A percentile compares a stretch with the other conserved stretches of the same genome.
phyloP scores from a whole-genome alignment of 164 flowering plant genomes.

The Cinnamomum chago region DNA sequence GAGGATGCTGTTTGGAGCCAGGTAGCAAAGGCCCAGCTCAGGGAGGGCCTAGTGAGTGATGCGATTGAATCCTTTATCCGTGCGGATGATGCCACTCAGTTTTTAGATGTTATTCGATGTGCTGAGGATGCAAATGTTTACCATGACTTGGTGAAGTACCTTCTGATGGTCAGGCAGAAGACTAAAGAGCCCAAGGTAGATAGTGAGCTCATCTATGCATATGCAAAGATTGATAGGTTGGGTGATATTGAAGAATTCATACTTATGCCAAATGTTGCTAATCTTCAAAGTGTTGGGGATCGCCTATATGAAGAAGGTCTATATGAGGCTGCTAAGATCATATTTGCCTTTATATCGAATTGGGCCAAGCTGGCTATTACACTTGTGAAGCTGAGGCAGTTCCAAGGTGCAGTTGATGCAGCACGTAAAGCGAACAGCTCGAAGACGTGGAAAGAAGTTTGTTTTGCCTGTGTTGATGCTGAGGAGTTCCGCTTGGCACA shows the following conservation, averaged over 20 bases:
- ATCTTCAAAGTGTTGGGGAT: constrained; percentile 96
- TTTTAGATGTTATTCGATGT: constrained; percentile 86
- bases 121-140: constrained; percentile 85
- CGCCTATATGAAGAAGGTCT: constrained; percentile 86
- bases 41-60: constrained; percentile 93
- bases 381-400: constrained; percentile 82
- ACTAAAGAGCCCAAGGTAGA: constrained; percentile 96
- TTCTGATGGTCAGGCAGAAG: constrained; percentile 96
- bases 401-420: constrained; percentile 99
- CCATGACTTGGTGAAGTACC: constrained; percentile 90
- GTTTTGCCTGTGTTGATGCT: constrained; percentile 99
- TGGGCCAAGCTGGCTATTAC: constrained; percentile 96
- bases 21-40: constrained; percentile 96
- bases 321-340: constrained; percentile 96
- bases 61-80: constrained; percentile 99
- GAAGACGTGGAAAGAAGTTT: constrained; percentile 98
- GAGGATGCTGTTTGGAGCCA: constrained; percentile 99
- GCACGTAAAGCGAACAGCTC: constrained; percentile 97
- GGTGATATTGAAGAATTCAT: constrained; percentile 97
- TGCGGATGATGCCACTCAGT: constrained; percentile 94
- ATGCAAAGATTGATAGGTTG: constrained; percentile 96
- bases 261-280: constrained; percentile 98
- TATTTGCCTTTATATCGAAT: constrained; percentile 91
- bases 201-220: constrained; percentile 97
- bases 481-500: constrained; percentile 99